Base-by-base conservation (phyloP, 768 basidiomycete genomes). In the Xerocomellus chrysenteron region DNA sequence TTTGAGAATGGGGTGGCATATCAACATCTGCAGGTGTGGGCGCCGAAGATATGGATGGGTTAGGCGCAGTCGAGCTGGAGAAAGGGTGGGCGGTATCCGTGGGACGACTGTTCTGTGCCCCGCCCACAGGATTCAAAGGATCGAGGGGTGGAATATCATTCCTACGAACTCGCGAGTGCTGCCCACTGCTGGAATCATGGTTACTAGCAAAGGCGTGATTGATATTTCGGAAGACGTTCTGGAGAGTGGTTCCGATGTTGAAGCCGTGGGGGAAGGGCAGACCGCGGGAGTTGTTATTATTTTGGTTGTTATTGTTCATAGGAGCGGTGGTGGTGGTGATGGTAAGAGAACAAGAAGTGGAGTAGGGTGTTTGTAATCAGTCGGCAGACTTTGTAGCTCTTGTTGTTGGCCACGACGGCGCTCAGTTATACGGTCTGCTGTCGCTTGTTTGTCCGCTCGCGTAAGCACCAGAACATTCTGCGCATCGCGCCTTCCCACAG, bases 401-500 rank as follows among this genome's bases (percentile, higher is more conserved):
- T 45, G 47, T 41, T 33, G 54, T 50, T 40, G 47, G 47, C 44
- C 12, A 30, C 42, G 26, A 33, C 14, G 12, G 17, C 16, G 50
- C 55, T 28, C 53, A 53, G 28, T 1, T 26, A 12, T 19, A 6
- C 21, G 4, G 14, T 28, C 30, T 57, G 30, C 30, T 69, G 68
- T 57, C 56, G 24, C 56, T 56, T 55, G 36, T 70, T 64, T 66
- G 61, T 56, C 14, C 45, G 30, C 36, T 68, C 70, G 50, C 46
- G 66, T 53, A 71, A 51, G n/a, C 62, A 69, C 69, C 65, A 71
- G 69, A 71, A 71, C 62, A 64, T 73, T 71, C 67, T 26, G 39
- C 9, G 30, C 21, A 14, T 24, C 30, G 14, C 10, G 26, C 26
- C 26, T 28, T 28, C 2, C 26, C 26, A 5, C 26, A n/a, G 19